A percentile compares a stretch with the other conserved stretches of the same genome.
Conservation (phyloP, 2,329 filamentous ascomycete genomes). For the Alternaria burnsii region DNA sequence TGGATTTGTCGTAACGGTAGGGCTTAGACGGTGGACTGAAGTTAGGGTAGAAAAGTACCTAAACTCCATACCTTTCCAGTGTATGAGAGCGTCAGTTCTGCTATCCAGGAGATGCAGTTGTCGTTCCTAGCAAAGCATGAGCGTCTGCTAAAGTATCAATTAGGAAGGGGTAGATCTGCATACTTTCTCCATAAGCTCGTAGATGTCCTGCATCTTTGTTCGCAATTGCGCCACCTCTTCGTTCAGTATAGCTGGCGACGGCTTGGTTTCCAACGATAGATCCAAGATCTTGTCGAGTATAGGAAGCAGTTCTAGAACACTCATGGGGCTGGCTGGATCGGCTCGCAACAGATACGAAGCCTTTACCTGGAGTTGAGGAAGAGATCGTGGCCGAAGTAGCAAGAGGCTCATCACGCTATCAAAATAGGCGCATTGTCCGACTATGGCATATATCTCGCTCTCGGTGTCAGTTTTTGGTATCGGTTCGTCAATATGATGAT, state of each 20-base stretch:
- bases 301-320: slow-evolving; percentile 39
- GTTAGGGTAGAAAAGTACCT: slow-evolving; percentile 45
- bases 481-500: slow-evolving; percentile 32
- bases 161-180: background rate
- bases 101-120: slow-evolving; percentile 27
- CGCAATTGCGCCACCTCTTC: slow-evolving; percentile 34
- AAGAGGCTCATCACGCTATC: slow-evolving; percentile 44
- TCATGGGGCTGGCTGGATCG: slow-evolving; percentile 36
- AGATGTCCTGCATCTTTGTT: slow-evolving; percentile 34
- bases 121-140: slow-evolving; percentile 26
- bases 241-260: slow-evolving; percentile 20
- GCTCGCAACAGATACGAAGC: slow-evolving; percentile 34
- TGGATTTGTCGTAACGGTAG: slow-evolving; percentile 38
- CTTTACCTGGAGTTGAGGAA: slow-evolving; percentile 39
- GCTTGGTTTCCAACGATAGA: slow-evolving; percentile 31
- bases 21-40: slow-evolving; percentile 43
- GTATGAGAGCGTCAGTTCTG: slow-evolving; percentile 34
- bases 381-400: slow-evolving; percentile 40
- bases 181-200: slow-evolving; percentile 35
- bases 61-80: slow-evolving; percentile 46
- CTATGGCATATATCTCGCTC: slow-evolving; percentile 37
- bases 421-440: slow-evolving; percentile 45
- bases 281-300: slow-evolving; percentile 42
- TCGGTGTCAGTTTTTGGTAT: slow-evolving; percentile 30
- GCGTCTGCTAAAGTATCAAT: background rate